Conservation (phyloP, 2,329 filamentous ascomycete genomes). For the Aureobasidium uvarum region DNA sequence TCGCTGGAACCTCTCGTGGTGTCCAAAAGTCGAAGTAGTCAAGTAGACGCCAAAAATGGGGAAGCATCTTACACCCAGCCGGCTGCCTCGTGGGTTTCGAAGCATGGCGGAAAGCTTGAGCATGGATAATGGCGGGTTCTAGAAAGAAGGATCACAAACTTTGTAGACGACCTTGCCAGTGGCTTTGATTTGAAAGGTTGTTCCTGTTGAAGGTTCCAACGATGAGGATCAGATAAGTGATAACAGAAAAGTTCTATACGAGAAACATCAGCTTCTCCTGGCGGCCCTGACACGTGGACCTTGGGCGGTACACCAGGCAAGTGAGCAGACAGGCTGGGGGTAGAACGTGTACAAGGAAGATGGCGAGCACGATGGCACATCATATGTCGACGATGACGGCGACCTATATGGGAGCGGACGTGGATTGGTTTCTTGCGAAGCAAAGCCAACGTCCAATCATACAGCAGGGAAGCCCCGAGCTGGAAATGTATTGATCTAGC, state of each 20-base stretch:
- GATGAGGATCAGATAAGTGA: neutral
- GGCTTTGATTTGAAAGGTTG: neutral
- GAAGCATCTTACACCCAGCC: neutral
- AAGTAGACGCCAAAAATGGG: neutral
- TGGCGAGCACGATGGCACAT: conserved; percentile 4
- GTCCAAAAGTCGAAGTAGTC: neutral
- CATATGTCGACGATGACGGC: neutral
- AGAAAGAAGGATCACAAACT: conserved; percentile 14
- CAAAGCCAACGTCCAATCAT: conserved; percentile 11
- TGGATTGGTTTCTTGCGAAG: neutral
- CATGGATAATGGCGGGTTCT: conserved; percentile 12
- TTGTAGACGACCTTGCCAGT: neutral
- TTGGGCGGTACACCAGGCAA: neutral
- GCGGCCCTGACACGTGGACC: neutral
- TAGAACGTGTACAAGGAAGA: neutral
- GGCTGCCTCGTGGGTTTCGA: conserved; percentile 2
- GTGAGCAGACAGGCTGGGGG: neutral
- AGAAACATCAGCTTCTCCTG: neutral
- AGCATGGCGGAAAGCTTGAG: neutral
- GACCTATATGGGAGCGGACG: neutral
- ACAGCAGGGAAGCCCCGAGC: neutral
- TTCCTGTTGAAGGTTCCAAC: neutral
- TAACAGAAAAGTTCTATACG: neutral
- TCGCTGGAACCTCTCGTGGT: neutral
- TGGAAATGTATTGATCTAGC: neutral